Conservation (phyloP, 1,139 yeast species). For the Suhomyces maxii region DNA sequence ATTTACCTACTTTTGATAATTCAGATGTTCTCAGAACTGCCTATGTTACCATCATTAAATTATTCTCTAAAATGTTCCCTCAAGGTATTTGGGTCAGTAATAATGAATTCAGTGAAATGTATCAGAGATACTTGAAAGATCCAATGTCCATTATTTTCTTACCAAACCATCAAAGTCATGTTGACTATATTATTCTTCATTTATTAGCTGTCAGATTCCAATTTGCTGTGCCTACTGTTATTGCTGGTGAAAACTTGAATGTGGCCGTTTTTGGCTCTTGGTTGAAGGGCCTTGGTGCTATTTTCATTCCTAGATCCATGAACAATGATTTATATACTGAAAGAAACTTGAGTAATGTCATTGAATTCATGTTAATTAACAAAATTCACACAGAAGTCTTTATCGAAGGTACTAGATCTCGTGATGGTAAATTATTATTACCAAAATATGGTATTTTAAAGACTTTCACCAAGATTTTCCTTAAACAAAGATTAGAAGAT, state of each 20-base stretch:
- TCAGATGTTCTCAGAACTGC: conserved; percentile 34
- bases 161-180: conserved; percentile 64
- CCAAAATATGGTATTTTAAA: conserved; percentile 68
- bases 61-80: conserved; percentile 43
- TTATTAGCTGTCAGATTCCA: conserved; percentile 58
- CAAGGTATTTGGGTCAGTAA: conserved; percentile 44
- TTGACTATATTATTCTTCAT: conserved; percentile 65
- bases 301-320: conserved; percentile 47
- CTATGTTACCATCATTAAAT: conserved; percentile 39
- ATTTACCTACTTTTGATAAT: conserved; percentile 34
- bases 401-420: conserved; percentile 66
- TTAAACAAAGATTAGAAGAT: conserved; percentile 43
- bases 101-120: conserved; percentile 33
- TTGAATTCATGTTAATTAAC: conserved; percentile 52
- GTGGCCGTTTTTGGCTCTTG: conserved; percentile 58
- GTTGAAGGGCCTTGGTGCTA: conserved; percentile 46
- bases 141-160: conserved; percentile 47
- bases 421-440: conserved; percentile 63
- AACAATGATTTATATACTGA: conserved; percentile 58
- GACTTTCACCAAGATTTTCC: conserved; percentile 46
- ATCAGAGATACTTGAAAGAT: conserved; percentile 33
- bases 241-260: conserved; percentile 70
- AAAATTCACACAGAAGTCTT: conserved; percentile 63
- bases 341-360: conserved; percentile 52
- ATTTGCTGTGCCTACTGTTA: conserved; percentile 58